These are phyloP conservation scores for Carex kokanica DNA, from an alignment of 176 grass and related monocot genomes.

Conservation along the genomic window DNA sequence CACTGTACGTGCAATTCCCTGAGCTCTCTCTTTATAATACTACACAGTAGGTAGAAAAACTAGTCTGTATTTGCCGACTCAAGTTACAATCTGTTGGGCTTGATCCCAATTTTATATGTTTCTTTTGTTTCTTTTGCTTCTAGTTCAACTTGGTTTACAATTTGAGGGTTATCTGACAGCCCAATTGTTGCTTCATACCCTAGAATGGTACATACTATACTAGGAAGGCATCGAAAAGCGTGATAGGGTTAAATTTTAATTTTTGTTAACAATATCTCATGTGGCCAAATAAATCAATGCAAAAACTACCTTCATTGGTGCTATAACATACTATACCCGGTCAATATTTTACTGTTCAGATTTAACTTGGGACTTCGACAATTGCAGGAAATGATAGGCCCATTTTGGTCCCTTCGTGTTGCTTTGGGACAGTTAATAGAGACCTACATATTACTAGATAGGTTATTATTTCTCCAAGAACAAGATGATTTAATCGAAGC, in stretches of 20 bases:
- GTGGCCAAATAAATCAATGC: neutral
- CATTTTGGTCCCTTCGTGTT: conserved; percentile 90
- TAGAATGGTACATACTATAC: neutral
- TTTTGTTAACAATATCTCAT: neutral
- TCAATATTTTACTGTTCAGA: neutral
- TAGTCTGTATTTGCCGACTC: neutral
- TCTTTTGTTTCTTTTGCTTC: neutral
- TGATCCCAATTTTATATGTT: neutral
- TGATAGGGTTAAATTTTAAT: neutral
- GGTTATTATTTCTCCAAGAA: conserved; percentile 83
- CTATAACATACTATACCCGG: neutral
- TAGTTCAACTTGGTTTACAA: neutral
- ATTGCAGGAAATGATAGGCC: conserved; percentile 75
- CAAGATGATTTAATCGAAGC: conserved; percentile 49
- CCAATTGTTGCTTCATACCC: neutral
- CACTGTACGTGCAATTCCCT: conserved; percentile 37
- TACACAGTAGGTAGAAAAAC: neutral
- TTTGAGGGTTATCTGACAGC: neutral
- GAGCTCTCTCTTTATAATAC: conserved; percentile 15
- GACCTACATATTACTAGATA: conserved; percentile 91
- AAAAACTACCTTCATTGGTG: neutral
- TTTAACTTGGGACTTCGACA: neutral
- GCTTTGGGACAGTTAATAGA: conserved; percentile 89
- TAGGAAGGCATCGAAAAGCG: neutral
- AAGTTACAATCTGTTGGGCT: neutral